Evolutionary conservation across 805 yeast species (phyloP), one percentile per base, ranked within the genome.

Genomic region (Torulaspora quercuum): DNA sequence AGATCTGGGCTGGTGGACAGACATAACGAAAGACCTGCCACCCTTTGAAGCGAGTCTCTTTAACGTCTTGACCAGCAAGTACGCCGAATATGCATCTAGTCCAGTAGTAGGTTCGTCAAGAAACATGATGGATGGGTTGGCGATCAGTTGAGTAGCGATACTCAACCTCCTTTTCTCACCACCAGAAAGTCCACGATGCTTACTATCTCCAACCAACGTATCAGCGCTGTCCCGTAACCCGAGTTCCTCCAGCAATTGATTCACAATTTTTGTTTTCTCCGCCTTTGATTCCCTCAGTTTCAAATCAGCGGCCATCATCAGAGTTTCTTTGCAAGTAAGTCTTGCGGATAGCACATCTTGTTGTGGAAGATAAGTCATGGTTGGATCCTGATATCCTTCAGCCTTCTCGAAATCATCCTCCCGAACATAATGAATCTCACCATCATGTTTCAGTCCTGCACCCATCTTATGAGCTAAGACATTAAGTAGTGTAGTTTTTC

Each of bases 71-170:
- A 86, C 72, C 22, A 86, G 65, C 38, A 78, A 63, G 45, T 69
- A 73, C 0, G 95, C 89, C 8, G 88, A 78, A 43, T 76, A 78
- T 4, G 94, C 79, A 58, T 86, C 95, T 21, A 86, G 62, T 0
- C 95, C 95, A 0, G 95, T 85, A 1, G 95, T 86, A 5, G 95
- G 95, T 50, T 86, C 95, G 57, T 86, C 95, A 27, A 86, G 60
- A 50, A 85, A 85, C 42, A 87, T 59, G 2, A 86, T 64, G 0
- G 88, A 76, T 0, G 95, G 95, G 45, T 78, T 82, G 5, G 83
- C 74, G 31, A 86, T 66, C 53, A 86, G 63, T 55, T 86, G 95
- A 11, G 85, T 74, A 0, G 86, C 95, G 23, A 86, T 73, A 29
- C 89, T 80, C 3, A 83, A 69, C 41, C 95, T 61, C 50, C 95